These are phyloP conservation scores for Solanum paucissectum DNA, from an alignment of 257 asterid genomes.

Conservation along the genomic window DNA sequence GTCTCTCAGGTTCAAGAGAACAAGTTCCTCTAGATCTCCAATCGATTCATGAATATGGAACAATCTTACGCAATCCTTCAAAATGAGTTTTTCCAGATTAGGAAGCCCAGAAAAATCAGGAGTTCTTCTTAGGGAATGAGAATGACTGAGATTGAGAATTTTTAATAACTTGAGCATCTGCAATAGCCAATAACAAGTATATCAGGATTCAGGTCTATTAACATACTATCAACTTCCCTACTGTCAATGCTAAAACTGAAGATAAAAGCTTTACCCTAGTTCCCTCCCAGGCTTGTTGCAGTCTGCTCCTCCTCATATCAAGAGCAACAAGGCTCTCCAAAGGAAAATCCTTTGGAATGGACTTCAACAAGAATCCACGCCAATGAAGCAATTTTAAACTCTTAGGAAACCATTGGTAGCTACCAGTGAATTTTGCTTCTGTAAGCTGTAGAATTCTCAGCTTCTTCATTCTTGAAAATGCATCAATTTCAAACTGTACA, in stretches of 20 bases:
- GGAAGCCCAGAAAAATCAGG: constrained; percentile 4
- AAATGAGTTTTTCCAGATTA: constrained; percentile 2
- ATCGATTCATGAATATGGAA: constrained; percentile 5
- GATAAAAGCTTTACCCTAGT: neutral
- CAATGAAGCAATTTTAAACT: neutral
- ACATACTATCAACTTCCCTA: neutral
- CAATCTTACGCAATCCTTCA: constrained; percentile 3
- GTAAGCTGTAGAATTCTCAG: neutral
- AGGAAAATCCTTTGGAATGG: constrained; percentile 1
- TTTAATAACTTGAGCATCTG: constrained; percentile 3
- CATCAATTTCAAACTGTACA: neutral
- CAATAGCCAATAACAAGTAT: neutral
- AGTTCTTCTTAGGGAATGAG: neutral
- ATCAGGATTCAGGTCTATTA: neutral
- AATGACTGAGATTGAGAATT: constrained; percentile 1
- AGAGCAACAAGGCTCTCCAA: constrained; percentile 1
- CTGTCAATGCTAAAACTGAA: neutral
- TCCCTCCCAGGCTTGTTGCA: neutral
- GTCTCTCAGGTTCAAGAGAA: neutral
- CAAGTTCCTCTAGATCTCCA: neutral
- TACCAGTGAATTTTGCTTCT: neutral
- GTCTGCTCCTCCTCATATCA: neutral
- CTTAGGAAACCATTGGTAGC: neutral
- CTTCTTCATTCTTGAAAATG: constrained; percentile 1
- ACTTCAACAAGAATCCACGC: neutral